Conservation (phyloP, 208 protist species). For the Crithidia bombi region DNA sequence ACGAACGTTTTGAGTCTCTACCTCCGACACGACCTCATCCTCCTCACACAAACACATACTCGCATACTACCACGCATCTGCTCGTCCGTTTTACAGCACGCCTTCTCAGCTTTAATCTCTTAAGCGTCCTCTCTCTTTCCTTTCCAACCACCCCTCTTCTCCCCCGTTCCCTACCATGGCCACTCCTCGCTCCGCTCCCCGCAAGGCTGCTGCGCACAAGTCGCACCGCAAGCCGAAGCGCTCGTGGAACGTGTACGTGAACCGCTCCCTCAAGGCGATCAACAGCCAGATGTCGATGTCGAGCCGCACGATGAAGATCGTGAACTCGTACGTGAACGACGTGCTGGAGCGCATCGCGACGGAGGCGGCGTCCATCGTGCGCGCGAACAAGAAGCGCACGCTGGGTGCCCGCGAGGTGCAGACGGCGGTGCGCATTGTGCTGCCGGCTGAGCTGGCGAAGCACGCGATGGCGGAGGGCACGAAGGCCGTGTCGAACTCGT, state of each 20-base stretch:
- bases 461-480: slow-evolving; percentile 99
- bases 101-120: background rate
- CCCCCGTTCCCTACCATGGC: slow-evolving; percentile 38
- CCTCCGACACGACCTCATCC: too few species aligned
- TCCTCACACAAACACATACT: too few species aligned
- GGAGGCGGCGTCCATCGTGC: slow-evolving; percentile 94
- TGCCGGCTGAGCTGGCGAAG: slow-evolving; percentile 98
- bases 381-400: slow-evolving; percentile 96
- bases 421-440: slow-evolving; percentile 96
- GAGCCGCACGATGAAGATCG: slow-evolving; percentile 95
- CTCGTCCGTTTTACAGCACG: background rate
- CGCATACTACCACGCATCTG: background rate
- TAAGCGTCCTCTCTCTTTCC: background rate
- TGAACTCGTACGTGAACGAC: slow-evolving; percentile 98
- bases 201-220: slow-evolving; percentile 38
- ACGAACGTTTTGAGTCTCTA: too few species aligned
- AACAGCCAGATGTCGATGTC: slow-evolving; percentile 97
- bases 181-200: slow-evolving; percentile 51
- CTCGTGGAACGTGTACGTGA: slow-evolving; percentile 90
- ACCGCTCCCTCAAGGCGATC: slow-evolving; percentile 95
- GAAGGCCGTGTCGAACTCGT: slow-evolving; percentile 95
- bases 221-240: slow-evolving; percentile 75
- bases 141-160: background rate
- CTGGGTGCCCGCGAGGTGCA: slow-evolving; percentile 96
- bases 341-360: slow-evolving; percentile 96